Conservation (phyloP, 2,329 filamentous ascomycete species). For the Apiospora sp. region DNA sequence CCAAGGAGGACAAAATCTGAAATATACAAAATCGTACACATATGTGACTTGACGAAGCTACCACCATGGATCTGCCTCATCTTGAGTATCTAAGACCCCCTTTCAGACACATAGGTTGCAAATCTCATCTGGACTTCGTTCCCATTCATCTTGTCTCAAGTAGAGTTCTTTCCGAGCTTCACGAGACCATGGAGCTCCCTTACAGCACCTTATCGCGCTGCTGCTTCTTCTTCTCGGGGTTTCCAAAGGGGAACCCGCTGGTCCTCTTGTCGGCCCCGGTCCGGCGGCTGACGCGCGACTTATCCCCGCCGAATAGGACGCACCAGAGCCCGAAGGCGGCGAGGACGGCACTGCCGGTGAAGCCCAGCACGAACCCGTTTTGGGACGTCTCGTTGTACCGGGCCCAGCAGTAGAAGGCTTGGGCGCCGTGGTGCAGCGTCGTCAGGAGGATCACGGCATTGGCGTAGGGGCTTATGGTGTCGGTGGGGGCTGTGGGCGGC, state of each 20-base stretch:
- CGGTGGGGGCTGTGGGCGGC: constrained; percentile 33
- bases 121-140: too few species aligned
- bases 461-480: constrained; percentile 66
- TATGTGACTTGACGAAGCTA: not conserved
- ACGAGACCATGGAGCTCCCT: not conserved
- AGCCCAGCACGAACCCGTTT: constrained; percentile 67
- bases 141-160: too few species aligned
- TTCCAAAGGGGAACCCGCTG: constrained; percentile 49
- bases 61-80: not conserved
- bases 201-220: not conserved
- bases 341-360: constrained; percentile 63
- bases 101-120: too few species aligned
- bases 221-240: constrained; percentile 32
- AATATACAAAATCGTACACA: not conserved
- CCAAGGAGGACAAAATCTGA: not conserved
- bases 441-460: constrained; percentile 72
- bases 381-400: constrained; percentile 66
- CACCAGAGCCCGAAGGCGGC: constrained; percentile 72
- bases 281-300: constrained; percentile 45
- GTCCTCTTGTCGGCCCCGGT: constrained; percentile 52
- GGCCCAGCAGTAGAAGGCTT: constrained; percentile 73
- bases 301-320: constrained; percentile 50
- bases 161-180: too few species aligned
- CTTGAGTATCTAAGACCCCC: too few species aligned
- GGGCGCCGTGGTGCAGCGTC: constrained; percentile 68